A percentile compares a stretch with the other conserved stretches of the same genome.
phyloP scores from a whole-genome alignment of 106 monocot species.

The Gastrodia elata region DNA sequence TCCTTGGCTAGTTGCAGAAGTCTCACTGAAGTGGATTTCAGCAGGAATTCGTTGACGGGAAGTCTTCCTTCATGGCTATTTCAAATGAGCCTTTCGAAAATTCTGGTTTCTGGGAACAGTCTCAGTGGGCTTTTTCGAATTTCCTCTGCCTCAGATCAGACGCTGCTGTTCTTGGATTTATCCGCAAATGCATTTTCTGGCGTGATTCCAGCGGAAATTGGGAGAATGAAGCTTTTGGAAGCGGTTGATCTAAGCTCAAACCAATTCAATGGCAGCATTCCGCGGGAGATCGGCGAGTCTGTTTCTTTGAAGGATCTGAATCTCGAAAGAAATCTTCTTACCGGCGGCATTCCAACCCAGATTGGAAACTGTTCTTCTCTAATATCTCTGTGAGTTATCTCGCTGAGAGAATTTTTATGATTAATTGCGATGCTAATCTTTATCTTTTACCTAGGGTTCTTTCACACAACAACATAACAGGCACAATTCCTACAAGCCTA shows the following conservation, averaged over 20 bases:
- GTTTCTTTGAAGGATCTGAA: constrained; percentile 27
- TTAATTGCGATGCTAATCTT: not conserved
- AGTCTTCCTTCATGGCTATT: constrained; percentile 70
- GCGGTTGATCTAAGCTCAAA: constrained; percentile 59
- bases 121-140: constrained; percentile 39
- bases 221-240: constrained; percentile 33
- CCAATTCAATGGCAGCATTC: constrained; percentile 46
- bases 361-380: constrained; percentile 51
- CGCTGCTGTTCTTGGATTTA: constrained; percentile 44
- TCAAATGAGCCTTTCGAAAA: constrained; percentile 32
- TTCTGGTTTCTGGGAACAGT: constrained; percentile 54
- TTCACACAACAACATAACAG: constrained; percentile 64
- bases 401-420: not conserved
- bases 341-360: constrained; percentile 41
- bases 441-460: constrained; percentile 36
- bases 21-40: constrained; percentile 51
- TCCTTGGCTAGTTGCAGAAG: constrained; percentile 36
- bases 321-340: constrained; percentile 34
- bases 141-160: constrained; percentile 12
- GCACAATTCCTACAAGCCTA: constrained; percentile 42
- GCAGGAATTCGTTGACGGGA: constrained; percentile 53
- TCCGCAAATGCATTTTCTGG: constrained; percentile 62
- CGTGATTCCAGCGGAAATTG: constrained; percentile 38
- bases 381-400: constrained; percentile 63
- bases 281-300: constrained; percentile 44